Evolutionary conservation across 805 yeast species (phyloP), one percentile per base, ranked within the genome.

Genomic region (Schwanniomyces vanrijiae): DNA sequence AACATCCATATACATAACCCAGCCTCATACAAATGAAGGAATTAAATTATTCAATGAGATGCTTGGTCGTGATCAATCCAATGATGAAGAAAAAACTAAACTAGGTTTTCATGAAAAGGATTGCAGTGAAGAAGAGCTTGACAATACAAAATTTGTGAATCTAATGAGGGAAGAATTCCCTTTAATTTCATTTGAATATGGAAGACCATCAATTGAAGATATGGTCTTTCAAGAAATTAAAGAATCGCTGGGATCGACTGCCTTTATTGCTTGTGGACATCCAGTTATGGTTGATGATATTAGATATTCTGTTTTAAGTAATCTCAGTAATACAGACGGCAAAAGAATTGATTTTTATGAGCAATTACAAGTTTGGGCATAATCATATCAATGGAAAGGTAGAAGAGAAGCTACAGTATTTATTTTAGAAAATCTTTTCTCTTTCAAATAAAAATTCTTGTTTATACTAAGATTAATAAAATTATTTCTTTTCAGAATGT

Each of bases 241-340:
- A 2, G 68, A 64, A 34, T 53, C 73, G 16, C 48, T 52, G 13
- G 78, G 78, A 7, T 56, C 78, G 5, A 52, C 74, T 43, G 82
- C 78, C 1, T 61, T 80, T 51, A 75, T 73, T 45, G 68, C 75
- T 3, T 80, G 84, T 66, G 81, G 79, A 20, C 79, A 77, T 59
- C 68, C 73, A 22, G 49, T 65, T 22, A 67, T 77, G 68, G 75
- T 67, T 33, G 73, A 68, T 49, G 64, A 58, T 5, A 50, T 61
- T 39, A 61, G 75, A 58, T 52, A 47, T 35, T 50, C 63, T 1
- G 58, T 69, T 26, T 63, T 56, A 9, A 47, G 57, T 45, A 64
- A 62, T 50, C 56, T 70, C 52, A 21, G 14, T 28, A 13, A 28
- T 13, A 11, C 33, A 3, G 14, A 13, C 5, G 29, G 29, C 11